Base-by-base conservation (phyloP, 2,329 filamentous ascomycete species). In the Colletotrichum sp. region DNA sequence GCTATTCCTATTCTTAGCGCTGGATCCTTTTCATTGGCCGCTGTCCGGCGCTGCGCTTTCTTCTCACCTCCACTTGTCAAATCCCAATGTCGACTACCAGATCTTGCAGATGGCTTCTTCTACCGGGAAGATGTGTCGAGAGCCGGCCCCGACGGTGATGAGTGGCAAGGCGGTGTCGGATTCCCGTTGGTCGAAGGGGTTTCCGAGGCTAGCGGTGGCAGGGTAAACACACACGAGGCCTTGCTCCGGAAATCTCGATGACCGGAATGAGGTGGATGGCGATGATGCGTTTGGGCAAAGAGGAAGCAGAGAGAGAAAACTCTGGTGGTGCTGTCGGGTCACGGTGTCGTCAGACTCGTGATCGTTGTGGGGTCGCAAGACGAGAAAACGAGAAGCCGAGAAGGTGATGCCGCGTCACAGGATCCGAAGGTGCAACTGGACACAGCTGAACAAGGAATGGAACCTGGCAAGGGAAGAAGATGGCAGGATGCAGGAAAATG, bases 1-100 rank as follows among this genome's bases (percentile, higher is more conserved):
- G 28, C 39, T 32, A 48, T 48, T 60, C 74, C 78, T 82, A 82
- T 82, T 80, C 78, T 82, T 82, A 81, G 81, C 72, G 79, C 71
- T 77, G 39, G 43, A 36, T 34, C 26, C 65, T n/a, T 67, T 28
- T 80, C 72, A 81, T 82, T 82, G 80, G 81, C 59, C 75, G 39
- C 60, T 43, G 74, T 36, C 71, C 66, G 60, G 64, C 4, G 57
- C 63, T 43, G 74, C 71, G 59, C 59, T 63, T 36, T 36, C 71
- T 74, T 52, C 74, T 76, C 66, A 76, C 74, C 74, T 75, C 65
- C 60, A 68, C n/a, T 26, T 52, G 18, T 55, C 26, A 57, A 73
- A 69, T 68, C 70, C 70, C 64, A 43, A 61, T 61, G 71, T 71
- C 66, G 74, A 75, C 74, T 66, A 76, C 71, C 48, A 61, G 61